A percentile compares a stretch with the other conserved stretches of the same genome.
These are phyloP conservation scores for Monosporascus sp. DNA, from an alignment of 2,329 filamentous ascomycete species.

Conservation along the genomic window DNA sequence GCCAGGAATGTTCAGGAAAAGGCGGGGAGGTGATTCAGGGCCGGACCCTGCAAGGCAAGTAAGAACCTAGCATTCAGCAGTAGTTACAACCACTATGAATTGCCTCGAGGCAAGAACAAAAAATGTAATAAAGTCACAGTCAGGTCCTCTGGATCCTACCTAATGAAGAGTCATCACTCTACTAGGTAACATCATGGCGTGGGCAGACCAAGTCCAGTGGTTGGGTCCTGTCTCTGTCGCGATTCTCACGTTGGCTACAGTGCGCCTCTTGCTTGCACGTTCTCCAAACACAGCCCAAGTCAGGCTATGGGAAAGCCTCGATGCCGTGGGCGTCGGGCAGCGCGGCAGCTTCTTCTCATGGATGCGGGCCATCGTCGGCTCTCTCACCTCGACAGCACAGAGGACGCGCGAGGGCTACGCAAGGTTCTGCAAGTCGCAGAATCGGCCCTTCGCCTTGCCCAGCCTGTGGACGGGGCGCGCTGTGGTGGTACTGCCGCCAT, in stretches of 20 bases:
- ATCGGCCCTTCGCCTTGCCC: slow-evolving; percentile 5
- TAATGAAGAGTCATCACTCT: too few species aligned
- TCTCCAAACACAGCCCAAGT: not conserved
- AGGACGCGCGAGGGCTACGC: not conserved
- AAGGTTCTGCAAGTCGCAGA: not conserved
- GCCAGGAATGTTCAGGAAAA: too few species aligned
- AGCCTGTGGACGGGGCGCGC: slow-evolving; percentile 5
- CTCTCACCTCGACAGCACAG: not conserved
- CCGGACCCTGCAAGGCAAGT: too few species aligned
- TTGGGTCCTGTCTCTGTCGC: too few species aligned
- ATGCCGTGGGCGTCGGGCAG: slow-evolving; percentile 1
- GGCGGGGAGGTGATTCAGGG: too few species aligned
- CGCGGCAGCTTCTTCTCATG: not conserved
- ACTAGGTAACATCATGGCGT: too few species aligned
- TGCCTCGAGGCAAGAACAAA: too few species aligned
- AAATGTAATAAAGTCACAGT: too few species aligned
- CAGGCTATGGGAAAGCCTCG: not conserved
- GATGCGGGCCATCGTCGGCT: not conserved
- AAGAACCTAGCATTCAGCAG: too few species aligned
- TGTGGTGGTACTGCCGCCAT: slow-evolving; percentile 6
- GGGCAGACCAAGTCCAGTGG: too few species aligned
- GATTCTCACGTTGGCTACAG: not conserved
- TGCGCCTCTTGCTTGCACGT: not conserved
- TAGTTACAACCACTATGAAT: too few species aligned
- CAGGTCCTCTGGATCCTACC: too few species aligned